Evolutionary conservation across 2,329 filamentous ascomycete genomes (phyloP).

Genomic region (Arthrobotrys musiformis): DNA sequence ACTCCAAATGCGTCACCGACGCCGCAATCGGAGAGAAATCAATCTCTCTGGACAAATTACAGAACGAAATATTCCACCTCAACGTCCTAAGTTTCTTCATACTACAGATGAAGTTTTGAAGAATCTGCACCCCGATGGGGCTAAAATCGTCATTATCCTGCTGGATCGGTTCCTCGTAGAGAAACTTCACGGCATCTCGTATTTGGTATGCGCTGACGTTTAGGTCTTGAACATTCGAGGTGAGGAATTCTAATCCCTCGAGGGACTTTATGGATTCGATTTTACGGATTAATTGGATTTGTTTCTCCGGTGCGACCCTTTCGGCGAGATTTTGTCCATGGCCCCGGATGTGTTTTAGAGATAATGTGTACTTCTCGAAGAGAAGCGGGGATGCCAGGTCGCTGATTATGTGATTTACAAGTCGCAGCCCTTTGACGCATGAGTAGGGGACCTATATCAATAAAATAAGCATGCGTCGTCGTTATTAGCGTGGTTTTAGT

Average conservation of each 20-base stretch:
- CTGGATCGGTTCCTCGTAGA: not conserved
- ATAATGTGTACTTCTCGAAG: slow-evolving; percentile 5
- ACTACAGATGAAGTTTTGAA: slow-evolving; percentile 35
- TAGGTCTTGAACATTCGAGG: slow-evolving; percentile 21
- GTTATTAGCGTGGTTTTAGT: not conserved
- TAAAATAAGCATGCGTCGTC: not conserved
- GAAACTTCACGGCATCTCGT: not conserved
- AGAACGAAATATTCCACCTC: slow-evolving; percentile 11
- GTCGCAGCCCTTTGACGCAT: slow-evolving; percentile 16
- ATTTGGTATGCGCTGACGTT: slow-evolving; percentile 1
- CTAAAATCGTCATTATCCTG: slow-evolving; percentile 1
- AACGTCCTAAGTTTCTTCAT: slow-evolving; percentile 18
- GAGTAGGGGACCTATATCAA: not conserved
- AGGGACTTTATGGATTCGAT: slow-evolving; percentile 1
- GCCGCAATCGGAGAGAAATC: slow-evolving; percentile 25
- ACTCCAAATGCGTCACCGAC: not conserved
- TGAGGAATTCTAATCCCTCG: slow-evolving; percentile 19
- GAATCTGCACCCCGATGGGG: not conserved
- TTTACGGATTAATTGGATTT: not conserved
- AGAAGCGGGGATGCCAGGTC: not conserved
- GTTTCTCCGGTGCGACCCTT: not conserved
- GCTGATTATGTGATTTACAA: not conserved
- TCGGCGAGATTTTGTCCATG: not conserved
- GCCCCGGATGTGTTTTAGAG: not conserved
- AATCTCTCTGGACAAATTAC: not conserved